Percentiles rank a stretch among this genome's conserved stretches.
Evolutionary conservation across 2,329 filamentous ascomycete species (phyloP).

Genomic region (Colletotrichum viniferum): DNA sequence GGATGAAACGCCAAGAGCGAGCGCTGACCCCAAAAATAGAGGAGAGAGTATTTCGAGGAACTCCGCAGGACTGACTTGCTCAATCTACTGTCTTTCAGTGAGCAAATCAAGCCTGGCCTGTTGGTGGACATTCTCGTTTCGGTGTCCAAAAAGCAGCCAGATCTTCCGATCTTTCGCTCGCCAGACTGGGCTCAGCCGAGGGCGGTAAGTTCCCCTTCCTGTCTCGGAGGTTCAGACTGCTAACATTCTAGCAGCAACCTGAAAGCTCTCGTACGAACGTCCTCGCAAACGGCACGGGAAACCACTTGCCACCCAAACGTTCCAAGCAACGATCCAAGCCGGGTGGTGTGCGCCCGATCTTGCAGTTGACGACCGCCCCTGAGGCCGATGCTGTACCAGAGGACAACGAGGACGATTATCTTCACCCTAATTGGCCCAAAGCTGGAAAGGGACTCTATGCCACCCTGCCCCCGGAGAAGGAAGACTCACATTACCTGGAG

Average conservation of each 20-base stretch:
- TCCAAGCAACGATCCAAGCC: constrained; percentile 33
- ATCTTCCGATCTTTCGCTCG: constrained; percentile 45
- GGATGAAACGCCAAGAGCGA: not conserved
- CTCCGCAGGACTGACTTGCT: constrained; percentile 42
- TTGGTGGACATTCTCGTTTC: constrained; percentile 45
- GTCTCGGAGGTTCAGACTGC: not conserved
- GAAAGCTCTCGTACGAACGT: not conserved
- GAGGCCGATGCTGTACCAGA: constrained; percentile 24
- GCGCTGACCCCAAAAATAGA: constrained; percentile 27
- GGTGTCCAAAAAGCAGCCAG: constrained; percentile 45
- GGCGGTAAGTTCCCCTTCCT: not conserved
- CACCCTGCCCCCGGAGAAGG: constrained; percentile 38
- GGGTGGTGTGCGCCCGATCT: constrained; percentile 36
- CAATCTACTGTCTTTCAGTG: constrained; percentile 44
- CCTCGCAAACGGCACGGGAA: not conserved
- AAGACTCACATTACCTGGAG: constrained; percentile 38
- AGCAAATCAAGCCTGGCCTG: constrained; percentile 44
- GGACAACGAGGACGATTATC: constrained; percentile 33
- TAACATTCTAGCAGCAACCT: not conserved
- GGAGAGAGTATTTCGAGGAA: constrained; percentile 41
- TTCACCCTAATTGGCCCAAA: constrained; percentile 45
- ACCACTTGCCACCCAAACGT: not conserved
- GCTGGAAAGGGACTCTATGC: constrained; percentile 45
- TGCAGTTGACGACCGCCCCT: constrained; percentile 29
- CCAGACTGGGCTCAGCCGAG: constrained; percentile 41